These are phyloP conservation scores for Fusarium sp. DNA, from an alignment of 2,329 filamentous ascomycete genomes.

Conservation along the genomic window DNA sequence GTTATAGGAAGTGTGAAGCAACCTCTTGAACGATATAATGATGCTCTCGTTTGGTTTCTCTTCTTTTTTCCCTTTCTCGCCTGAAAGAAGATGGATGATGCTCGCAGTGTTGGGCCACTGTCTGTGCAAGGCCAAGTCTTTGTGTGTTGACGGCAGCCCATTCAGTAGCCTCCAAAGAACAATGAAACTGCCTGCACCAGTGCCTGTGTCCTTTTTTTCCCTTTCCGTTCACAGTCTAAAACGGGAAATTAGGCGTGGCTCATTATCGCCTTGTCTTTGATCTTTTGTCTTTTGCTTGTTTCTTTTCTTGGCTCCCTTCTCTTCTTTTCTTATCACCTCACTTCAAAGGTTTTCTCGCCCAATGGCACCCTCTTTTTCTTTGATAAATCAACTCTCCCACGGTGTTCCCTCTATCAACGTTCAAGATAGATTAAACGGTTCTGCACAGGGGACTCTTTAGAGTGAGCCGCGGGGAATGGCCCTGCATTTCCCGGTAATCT, in stretches of 20 bases:
- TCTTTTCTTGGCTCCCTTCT: not conserved
- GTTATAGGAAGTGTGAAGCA: conserved; percentile 15
- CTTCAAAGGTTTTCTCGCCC: not conserved
- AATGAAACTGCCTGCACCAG: conserved; percentile 37
- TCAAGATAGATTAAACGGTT: conserved; percentile 26
- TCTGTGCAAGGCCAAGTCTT: conserved; percentile 37
- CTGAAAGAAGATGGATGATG: conserved; percentile 27
- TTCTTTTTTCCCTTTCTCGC: conserved; percentile 8
- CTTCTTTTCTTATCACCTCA: conserved; percentile 7
- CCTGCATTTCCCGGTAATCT: conserved; percentile 45
- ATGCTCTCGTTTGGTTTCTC: not conserved
- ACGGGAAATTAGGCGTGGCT: conserved; percentile 29
- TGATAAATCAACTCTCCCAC: conserved; percentile 17
- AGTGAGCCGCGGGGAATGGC: conserved; percentile 22
- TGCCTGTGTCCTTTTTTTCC: conserved; percentile 17
- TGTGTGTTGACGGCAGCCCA: conserved; percentile 32
- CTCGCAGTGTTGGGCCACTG: conserved; percentile 26
- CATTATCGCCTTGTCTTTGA: conserved; percentile 40
- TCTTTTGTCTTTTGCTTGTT: conserved; percentile 12
- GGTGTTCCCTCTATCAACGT: conserved; percentile 18
- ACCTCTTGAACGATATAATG: not conserved
- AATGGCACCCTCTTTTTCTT: not conserved
- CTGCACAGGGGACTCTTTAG: conserved; percentile 4
- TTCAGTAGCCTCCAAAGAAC: conserved; percentile 37
- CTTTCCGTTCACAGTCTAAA: conserved; percentile 29